Evolutionary conservation across 345 rosid species (phyloP), one percentile per base, ranked within the genome.

Genomic region (Tarenaya hassleriana): DNA sequence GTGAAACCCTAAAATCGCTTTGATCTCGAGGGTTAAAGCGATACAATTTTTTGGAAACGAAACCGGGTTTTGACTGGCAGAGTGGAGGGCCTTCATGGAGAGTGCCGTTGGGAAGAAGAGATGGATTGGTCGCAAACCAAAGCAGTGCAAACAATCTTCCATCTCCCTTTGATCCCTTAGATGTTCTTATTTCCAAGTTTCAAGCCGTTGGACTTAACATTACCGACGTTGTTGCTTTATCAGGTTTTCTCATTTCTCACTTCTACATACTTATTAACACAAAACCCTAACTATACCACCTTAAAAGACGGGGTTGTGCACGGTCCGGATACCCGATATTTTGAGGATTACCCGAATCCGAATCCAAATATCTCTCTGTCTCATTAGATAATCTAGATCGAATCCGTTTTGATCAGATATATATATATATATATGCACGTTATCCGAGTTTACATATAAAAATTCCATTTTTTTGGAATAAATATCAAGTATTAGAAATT

Each of bases 1-100:
- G 15, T 20, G 16, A 35, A 58, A 0, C 18, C 49, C 14, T 45
- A 16, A 43, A 20, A 9, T 15, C 15, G 48, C 19, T 12, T 12
- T 13, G 14, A 6, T 29, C 47, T 34, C 34, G 19, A 10, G 15
- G 29, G 16, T 1, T 32, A 48, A 44, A 1, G 12, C 13, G 7
- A 27, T 1, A 1, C 27, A 57, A 35, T 34, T 5, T 42, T 17
- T 17, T n/a, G n/a, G n/a, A n/a, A n/a, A n/a, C n/a, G n/a, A n/a
- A n/a, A n/a, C n/a, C 31, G 11, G 0, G 4, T 58, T 38, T 35
- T 12, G 6, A 46, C 53, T 50, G 69, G 72, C 72, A 89, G 94
- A 81, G 86, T 24, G 94, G 97, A 66, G 97, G 97, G 18, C 76
- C 79, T 8, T 47, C 53, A 1, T 90, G 95, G 95, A 78, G 33